These are phyloP conservation scores for Pleurotus citrinopileatus DNA, from an alignment of 768 basidiomycete species.

Conservation along the genomic window DNA sequence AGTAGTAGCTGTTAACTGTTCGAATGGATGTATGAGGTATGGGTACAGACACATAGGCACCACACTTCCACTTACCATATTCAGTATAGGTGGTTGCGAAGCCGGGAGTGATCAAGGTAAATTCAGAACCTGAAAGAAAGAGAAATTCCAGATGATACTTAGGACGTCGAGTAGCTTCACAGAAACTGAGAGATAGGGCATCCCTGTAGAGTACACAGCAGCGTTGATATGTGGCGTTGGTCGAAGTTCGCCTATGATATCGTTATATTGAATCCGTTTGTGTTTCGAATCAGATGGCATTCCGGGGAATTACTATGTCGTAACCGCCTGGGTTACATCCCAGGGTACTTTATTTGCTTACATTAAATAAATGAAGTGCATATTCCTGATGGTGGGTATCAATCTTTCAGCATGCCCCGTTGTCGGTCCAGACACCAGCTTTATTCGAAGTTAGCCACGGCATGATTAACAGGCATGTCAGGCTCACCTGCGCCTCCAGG, in stretches of 20 bases:
- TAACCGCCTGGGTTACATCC: not conserved
- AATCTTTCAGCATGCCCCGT: conserved; percentile 38
- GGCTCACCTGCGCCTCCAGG: conserved; percentile 50
- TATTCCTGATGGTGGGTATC: not conserved
- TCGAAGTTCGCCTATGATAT: too few species aligned
- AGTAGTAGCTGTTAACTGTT: conserved; percentile 37
- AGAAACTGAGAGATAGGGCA: too few species aligned
- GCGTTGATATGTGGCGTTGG: too few species aligned
- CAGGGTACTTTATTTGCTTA: not conserved
- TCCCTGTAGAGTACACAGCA: too few species aligned
- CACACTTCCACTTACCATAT: conserved; percentile 36
- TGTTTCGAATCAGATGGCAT: conserved; percentile 1
- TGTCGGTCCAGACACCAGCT: conserved; percentile 57
- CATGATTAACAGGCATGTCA: not conserved
- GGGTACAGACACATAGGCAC: not conserved
- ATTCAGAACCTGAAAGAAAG: conserved; percentile 42
- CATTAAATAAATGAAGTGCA: not conserved
- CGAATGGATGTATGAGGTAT: not conserved
- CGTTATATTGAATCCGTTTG: too few species aligned
- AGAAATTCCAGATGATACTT: too few species aligned
- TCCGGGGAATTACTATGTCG: too few species aligned
- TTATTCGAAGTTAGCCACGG: not conserved
- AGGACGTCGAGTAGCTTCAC: too few species aligned
- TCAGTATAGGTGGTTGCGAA: conserved; percentile 50
- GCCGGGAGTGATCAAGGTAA: conserved; percentile 61